Base-by-base conservation (phyloP, 2,329 filamentous ascomycete genomes). In the Nakataea oryzae region DNA sequence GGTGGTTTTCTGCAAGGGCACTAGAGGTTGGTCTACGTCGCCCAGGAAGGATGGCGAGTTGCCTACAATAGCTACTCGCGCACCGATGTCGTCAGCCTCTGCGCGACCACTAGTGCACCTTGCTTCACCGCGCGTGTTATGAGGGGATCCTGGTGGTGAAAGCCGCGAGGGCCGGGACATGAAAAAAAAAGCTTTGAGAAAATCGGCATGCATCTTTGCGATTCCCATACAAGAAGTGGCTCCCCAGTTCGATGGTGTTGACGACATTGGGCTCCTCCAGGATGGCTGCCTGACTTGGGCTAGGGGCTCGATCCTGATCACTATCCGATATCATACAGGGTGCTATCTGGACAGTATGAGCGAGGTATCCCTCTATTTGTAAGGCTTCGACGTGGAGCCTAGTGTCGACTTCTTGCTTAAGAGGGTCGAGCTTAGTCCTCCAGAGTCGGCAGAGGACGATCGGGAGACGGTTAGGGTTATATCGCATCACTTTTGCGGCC, bases 171-270 rank as follows among this genome's bases (percentile, higher is more conserved):
- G 50, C 60, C 65, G 65, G 57, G 62, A 64, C 28, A 62, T 70
- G 30, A 62, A 63, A 62, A 63, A n/a, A 66, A 69, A 59, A 66
- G 62, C 59, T 69, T 69, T 62, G 54, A 60, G n/a, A 64, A 61
- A 12, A 65, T 69, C 28, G 65, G 65, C 13, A 62, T 62, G 54
- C 61, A 60, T 47, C 59, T 65, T 17, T 30, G n/a, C 17, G 14
- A 27, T 54, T 30, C 34, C 32, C 30, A 58, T 54, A 58, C 13
- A 11, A 24, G 14, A 24, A 24, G 50, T 68, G 63, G 32, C 66
- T 72, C 24, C 50, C 70, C n/a, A 63, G 21, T 70, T 72, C 61
- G 70, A 73, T 58, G 70, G 71, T 60, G 70, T 66, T 11, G 70
- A 71, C 57, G 67, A 72, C 50, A 60, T 69, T 5, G 61, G 66